Conservation (phyloP, 2,329 filamentous ascomycete species). For the Erysiphe pisi region DNA sequence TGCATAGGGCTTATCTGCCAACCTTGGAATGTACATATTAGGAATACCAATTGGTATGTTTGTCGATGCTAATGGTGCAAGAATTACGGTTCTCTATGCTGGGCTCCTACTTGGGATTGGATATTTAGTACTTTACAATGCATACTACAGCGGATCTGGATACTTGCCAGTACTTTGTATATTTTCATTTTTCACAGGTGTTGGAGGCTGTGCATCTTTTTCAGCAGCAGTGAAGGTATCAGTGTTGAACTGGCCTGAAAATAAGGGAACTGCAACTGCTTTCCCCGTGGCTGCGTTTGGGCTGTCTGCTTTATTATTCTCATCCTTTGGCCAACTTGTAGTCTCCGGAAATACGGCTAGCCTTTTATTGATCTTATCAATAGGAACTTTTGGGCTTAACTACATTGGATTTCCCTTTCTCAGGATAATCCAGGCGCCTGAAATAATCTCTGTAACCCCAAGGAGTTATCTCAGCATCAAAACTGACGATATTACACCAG, state of each 20-base stretch:
- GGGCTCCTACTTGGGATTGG: constrained; percentile 61
- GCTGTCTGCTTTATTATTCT: constrained; percentile 93
- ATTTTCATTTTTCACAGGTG: constrained; percentile 72
- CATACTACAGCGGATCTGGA: constrained; percentile 58
- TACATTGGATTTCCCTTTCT: constrained; percentile 76
- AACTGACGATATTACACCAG: background rate
- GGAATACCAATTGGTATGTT: constrained; percentile 84
- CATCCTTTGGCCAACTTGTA: constrained; percentile 60
- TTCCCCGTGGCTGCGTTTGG: constrained; percentile 90
- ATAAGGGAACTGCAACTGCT: constrained; percentile 85
- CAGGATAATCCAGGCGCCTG: constrained; percentile 50
- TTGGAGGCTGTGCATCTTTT: constrained; percentile 88
- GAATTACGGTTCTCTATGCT: constrained; percentile 66
- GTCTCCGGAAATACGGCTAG: constrained; percentile 74
- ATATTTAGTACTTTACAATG: constrained; percentile 74
- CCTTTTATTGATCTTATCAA: constrained; percentile 68
- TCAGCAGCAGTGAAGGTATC: constrained; percentile 74
- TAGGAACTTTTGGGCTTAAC: constrained; percentile 66
- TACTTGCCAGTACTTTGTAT: constrained; percentile 59
- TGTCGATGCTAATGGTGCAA: constrained; percentile 70
- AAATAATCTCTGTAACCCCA: constrained; percentile 40
- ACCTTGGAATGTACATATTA: constrained; percentile 84
- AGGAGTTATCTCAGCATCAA: constrained; percentile 39
- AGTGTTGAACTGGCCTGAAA: constrained; percentile 80
- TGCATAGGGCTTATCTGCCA: constrained; percentile 56